phyloP scores from a whole-genome alignment of 495 filamentous ascomycete species.

The Lepraria neglecta region DNA sequence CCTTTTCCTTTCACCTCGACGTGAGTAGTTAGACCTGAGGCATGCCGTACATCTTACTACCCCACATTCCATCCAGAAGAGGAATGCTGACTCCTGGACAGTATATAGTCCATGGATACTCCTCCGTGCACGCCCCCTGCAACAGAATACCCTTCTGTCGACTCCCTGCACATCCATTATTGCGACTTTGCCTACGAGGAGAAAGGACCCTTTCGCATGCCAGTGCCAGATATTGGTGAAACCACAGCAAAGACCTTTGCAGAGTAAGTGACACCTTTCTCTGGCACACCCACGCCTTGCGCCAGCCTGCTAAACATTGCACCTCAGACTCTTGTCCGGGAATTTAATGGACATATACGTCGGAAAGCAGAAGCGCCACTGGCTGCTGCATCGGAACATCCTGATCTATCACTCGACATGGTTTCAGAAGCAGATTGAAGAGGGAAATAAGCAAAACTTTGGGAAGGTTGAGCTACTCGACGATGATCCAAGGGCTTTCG shows the following conservation, averaged over 20 bases:
- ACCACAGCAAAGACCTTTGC: slow-evolving; percentile 39
- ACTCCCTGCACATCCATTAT: slow-evolving; percentile 31
- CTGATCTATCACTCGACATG: slow-evolving; percentile 42
- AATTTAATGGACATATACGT: slow-evolving; percentile 43
- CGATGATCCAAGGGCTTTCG: slow-evolving; percentile 41
- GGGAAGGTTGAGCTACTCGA: slow-evolving; percentile 37
- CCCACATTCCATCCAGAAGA: too few species aligned
- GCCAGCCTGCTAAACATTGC: slow-evolving; percentile 13
- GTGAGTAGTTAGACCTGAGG: too few species aligned
- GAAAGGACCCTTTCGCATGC: slow-evolving; percentile 36
- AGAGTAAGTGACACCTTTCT: slow-evolving; percentile 32
- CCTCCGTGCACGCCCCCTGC: slow-evolving; percentile 23
- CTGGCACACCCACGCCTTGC: background rate
- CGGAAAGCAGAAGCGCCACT: slow-evolving; percentile 36
- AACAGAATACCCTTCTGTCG: slow-evolving; percentile 21
- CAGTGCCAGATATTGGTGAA: slow-evolving; percentile 34
- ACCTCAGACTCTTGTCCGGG: slow-evolving; percentile 42
- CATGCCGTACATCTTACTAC: too few species aligned
- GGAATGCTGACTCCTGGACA: slow-evolving; percentile 4
- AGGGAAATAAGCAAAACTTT: slow-evolving; percentile 28
- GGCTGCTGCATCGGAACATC: slow-evolving; percentile 43
- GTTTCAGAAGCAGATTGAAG: slow-evolving; percentile 37
- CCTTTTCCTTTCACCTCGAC: too few species aligned
- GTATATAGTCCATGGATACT: slow-evolving; percentile 28
- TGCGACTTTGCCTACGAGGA: slow-evolving; percentile 40